Base-by-base conservation (phyloP, 2,329 filamentous ascomycete genomes). In the Seiridium cupressi region DNA sequence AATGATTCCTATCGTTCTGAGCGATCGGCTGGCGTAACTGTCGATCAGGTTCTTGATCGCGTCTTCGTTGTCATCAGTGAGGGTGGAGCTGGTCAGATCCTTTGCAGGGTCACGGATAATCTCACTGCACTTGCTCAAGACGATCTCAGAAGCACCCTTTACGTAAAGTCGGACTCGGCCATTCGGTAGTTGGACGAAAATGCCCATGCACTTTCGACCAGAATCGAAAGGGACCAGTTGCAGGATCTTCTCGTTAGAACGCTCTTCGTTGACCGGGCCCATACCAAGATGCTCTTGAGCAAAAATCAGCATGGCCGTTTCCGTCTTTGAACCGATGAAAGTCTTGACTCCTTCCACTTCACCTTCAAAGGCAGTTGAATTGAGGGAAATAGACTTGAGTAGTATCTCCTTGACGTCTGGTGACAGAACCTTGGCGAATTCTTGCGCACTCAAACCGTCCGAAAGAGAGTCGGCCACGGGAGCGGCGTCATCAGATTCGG, bases 1-100 rank as follows among this genome's bases (percentile, higher is more conserved):
- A 57, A 92, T 81, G 64, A 96, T 84, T 48, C 89, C 91, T 66
- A 97, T 96, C 1, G 93, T 96, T 63, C 93, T 86, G 38, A 97
- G 81, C 6, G 92, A 96, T 18, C 89, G 84, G 34, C 84, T 86
- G 8, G 93, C 93, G 71, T 96, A 97, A 51, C 82, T 84, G 63
- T 88, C 86, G 66, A 96, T 96, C 53, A 92, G 80, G 31, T 81
- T 77, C 64, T 85, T 84, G 63, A 97, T 72, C 6, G 76, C 81
- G 62, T 83, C 75, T 57, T 79, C 78, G 64, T 88, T 84, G 49
- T 84, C 81, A 32, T 77, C 72, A 9, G 80, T 81, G 63, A 89
- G 73, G 0, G 77, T 64, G 1, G 74, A 64, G n/a, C 76, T 67
- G 2, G 78, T 73, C 38, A 75, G 68, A 64, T 81, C 80, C 26